A percentile compares a stretch with the other conserved stretches of the same genome.
Conservation (phyloP, 1,284 basidiomycete genomes). For the Apiotrichum sp. region DNA sequence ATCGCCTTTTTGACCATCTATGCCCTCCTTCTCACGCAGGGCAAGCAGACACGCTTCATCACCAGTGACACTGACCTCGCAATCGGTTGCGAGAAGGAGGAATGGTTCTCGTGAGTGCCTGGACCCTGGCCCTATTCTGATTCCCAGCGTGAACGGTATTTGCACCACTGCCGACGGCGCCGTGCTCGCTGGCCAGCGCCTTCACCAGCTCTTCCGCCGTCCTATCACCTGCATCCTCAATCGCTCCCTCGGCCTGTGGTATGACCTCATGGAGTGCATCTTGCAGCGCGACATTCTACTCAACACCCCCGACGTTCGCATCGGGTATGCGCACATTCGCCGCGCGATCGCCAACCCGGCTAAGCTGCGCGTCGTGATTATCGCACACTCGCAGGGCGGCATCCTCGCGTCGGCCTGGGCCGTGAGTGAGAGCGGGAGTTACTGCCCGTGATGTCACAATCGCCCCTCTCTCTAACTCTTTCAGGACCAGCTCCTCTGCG, state of each 20-base stretch:
- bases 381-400: conserved; percentile 36
- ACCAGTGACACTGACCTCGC: conserved; percentile 1
- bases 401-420: conserved; percentile 31
- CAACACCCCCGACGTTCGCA: conserved; percentile 24
- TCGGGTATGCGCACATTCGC: conserved; percentile 17
- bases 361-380: conserved; percentile 29
- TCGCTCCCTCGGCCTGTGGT: conserved; percentile 30
- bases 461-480: not conserved
- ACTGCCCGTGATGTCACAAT: not conserved
- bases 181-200: conserved; percentile 19
- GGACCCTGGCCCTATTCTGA: not conserved
- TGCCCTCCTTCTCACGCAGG: conserved; percentile 2
- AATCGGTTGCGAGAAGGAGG: conserved; percentile 12
- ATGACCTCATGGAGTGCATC: conserved; percentile 33
- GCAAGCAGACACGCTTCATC: not conserved
- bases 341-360: conserved; percentile 11
- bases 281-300: conserved; percentile 31
- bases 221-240: conserved; percentile 31
- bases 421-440: conserved; percentile 5
- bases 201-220: conserved; percentile 27
- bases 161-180: conserved; percentile 22
- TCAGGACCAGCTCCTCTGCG: conserved; percentile 28
- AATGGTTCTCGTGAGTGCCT: conserved; percentile 31
- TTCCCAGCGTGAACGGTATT: conserved; percentile 32
- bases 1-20: conserved; percentile 5